These are phyloP conservation scores for Skeletonema menzelii DNA, from an alignment of 108 stramenopile genomes.

Conservation along the genomic window DNA sequence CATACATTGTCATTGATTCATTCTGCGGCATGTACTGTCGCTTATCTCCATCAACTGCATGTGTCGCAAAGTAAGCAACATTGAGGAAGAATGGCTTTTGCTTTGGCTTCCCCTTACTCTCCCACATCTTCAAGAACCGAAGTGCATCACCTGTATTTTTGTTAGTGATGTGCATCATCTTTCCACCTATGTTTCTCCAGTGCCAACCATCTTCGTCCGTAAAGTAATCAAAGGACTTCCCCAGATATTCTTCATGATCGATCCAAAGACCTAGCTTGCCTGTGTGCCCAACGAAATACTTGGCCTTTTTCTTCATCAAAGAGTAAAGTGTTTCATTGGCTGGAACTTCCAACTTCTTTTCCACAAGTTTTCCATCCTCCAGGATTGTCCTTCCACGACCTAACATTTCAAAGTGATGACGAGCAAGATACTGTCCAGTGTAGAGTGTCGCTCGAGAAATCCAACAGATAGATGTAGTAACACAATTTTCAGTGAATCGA, in stretches of 20 bases:
- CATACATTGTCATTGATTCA: slow-evolving; percentile 53
- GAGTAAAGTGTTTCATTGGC: slow-evolving; percentile 77
- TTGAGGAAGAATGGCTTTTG: slow-evolving; percentile 71
- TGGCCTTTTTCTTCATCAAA: slow-evolving; percentile 60
- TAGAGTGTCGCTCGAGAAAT: slow-evolving; percentile 61
- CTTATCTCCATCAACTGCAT: slow-evolving; percentile 57
- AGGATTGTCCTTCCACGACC: slow-evolving; percentile 33
- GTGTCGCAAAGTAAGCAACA: slow-evolving; percentile 84
- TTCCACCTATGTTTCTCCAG: slow-evolving; percentile 26
- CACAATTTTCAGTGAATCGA: slow-evolving; percentile 63
- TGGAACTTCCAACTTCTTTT: slow-evolving; percentile 43
- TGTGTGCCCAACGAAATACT: slow-evolving; percentile 65
- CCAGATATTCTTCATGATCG: slow-evolving; percentile 15
- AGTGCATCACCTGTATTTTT: slow-evolving; percentile 66
- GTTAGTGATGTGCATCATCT: slow-evolving; percentile 61
- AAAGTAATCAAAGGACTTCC: slow-evolving; percentile 34
- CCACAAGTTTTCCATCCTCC: slow-evolving; percentile 20
- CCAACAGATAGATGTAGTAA: slow-evolving; percentile 77
- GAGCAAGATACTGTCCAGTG: slow-evolving; percentile 58
- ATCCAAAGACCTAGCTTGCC: slow-evolving; percentile 67
- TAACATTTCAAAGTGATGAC: slow-evolving; percentile 54
- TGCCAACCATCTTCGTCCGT: slow-evolving; percentile 56
- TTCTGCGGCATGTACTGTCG: slow-evolving; percentile 62
- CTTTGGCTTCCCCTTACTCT: background rate
- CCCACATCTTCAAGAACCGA: slow-evolving; percentile 46